These are phyloP conservation scores for Macrolepiota dolichaula DNA, from an alignment of 768 basidiomycete genomes.

Conservation along the genomic window DNA sequence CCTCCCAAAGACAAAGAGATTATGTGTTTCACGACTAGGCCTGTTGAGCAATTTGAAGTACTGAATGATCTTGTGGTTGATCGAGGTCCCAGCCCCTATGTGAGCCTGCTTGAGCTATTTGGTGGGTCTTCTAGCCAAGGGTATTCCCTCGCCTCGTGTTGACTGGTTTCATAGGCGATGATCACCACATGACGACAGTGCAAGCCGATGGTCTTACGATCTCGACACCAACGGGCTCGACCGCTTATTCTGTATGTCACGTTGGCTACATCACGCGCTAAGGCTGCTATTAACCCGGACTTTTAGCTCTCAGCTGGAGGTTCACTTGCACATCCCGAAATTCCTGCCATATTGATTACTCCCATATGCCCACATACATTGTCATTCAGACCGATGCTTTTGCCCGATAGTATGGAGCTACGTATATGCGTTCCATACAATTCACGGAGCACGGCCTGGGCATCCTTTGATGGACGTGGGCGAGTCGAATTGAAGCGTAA, in stretches of 20 bases:
- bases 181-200: conserved; percentile 98
- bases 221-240: conserved; percentile 96
- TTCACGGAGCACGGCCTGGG: conserved; percentile 97
- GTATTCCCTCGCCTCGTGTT: not conserved
- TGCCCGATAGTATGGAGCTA: conserved; percentile 98
- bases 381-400: conserved; percentile 97
- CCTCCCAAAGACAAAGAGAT: conserved; percentile 88
- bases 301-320: conserved; percentile 88
- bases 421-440: conserved; percentile 99
- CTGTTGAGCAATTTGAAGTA: conserved; percentile 94
- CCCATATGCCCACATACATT: conserved; percentile 98
- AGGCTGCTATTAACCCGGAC: conserved; percentile 6
- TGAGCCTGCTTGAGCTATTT: conserved; percentile 92
- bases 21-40: conserved; percentile 94
- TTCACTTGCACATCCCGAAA: conserved; percentile 96
- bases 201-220: conserved; percentile 97
- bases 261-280: conserved; percentile 1
- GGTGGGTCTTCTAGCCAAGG: conserved; percentile 52
- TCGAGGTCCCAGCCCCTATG: conserved; percentile 96
- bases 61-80: conserved; percentile 98
- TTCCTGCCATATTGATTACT: conserved; percentile 93
- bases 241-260: conserved; percentile 86
- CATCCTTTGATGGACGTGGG: conserved; percentile 95
- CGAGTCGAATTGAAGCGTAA: conserved; percentile 92
- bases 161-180: conserved; percentile 64